Conservation (phyloP, 208 protist genomes). For the Histomonas meleagridis region DNA sequence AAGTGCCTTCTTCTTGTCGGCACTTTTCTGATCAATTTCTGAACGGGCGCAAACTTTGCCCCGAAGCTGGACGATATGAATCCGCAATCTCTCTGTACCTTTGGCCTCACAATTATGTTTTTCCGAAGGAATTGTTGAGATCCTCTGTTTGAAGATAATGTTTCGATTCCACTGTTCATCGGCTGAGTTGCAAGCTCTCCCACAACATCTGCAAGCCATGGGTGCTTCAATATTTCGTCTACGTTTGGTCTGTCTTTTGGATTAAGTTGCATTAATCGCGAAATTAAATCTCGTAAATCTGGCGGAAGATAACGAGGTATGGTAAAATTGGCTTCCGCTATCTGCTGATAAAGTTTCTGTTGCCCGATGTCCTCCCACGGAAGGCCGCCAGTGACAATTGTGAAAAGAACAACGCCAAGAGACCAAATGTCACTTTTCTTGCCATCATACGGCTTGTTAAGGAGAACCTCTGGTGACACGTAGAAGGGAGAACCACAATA, state of each 20-base stretch:
- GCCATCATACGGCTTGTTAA: background rate
- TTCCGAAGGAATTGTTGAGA: no score
- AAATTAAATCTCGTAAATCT: background rate
- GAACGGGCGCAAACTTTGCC: no score
- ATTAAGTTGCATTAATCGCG: background rate
- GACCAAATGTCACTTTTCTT: background rate
- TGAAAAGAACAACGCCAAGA: background rate
- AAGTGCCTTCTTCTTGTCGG: no score
- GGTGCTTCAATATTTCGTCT: background rate
- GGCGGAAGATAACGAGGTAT: background rate
- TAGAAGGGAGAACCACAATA: background rate
- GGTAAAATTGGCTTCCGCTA: background rate
- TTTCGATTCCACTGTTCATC: no score
- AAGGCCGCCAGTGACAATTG: background rate
- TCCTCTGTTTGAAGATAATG: no score
- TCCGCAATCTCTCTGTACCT: no score
- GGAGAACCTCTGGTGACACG: background rate
- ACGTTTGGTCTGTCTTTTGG: background rate
- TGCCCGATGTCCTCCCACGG: background rate
- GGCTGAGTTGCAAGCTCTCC: no score
- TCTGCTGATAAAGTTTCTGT: background rate
- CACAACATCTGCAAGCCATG: no score
- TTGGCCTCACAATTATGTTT: no score
- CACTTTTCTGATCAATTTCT: no score
- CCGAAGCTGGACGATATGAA: no score